Percentiles rank a stretch among this genome's conserved stretches.
phyloP scores from a whole-genome alignment of 164 flowering plant species.

The Berberis thunbergii region DNA sequence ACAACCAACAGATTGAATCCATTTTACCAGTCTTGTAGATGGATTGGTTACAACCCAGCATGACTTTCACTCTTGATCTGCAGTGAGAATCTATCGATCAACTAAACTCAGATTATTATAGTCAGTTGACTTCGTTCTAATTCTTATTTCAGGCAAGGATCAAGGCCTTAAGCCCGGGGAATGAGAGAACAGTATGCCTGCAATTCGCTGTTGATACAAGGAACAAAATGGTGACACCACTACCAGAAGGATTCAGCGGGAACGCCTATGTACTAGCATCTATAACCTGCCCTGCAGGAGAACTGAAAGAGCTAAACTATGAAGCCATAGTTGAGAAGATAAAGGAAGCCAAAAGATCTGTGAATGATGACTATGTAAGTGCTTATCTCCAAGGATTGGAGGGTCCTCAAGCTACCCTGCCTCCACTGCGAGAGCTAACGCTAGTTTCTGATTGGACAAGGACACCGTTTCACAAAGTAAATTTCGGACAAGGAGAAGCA shows the following conservation, averaged over 20 bases:
- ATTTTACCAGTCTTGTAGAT: no score
- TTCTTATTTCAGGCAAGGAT: neutral
- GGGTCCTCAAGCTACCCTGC: neutral
- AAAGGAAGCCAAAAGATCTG: neutral
- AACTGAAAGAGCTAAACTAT: neutral
- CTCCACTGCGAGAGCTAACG: constrained; percentile 1
- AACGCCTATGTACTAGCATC: neutral
- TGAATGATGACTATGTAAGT: neutral
- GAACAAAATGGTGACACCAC: neutral
- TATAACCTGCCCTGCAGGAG: neutral
- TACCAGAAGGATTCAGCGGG: neutral
- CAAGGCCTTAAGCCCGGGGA: neutral
- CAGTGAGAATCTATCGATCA: no score
- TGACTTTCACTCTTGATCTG: no score
- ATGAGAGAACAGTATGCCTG: neutral
- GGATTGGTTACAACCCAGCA: no score
- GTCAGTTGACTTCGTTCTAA: no score
- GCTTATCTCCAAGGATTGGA: neutral
- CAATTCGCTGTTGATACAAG: neutral
- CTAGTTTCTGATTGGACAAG: neutral
- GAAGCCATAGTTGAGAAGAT: neutral
- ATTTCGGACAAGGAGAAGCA: neutral
- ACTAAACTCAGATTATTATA: no score
- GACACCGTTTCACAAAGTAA: neutral
- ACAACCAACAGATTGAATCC: no score